A percentile compares a stretch with the other conserved stretches of the same genome.
phyloP scores from a whole-genome alignment of 345 rosid genomes.

The Salix udensis region DNA sequence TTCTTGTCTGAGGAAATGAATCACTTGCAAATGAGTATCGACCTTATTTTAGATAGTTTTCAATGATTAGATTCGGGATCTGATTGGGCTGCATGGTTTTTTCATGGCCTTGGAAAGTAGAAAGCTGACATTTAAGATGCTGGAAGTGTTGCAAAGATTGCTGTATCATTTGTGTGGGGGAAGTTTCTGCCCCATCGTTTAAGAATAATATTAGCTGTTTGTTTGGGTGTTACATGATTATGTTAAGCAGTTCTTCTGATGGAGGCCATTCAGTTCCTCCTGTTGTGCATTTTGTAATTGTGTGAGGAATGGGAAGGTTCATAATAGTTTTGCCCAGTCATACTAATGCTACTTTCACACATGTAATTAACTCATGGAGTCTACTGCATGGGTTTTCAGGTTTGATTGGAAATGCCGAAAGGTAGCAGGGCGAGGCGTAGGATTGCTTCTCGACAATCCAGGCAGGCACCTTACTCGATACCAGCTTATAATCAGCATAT shows the following conservation, averaged over 20 bases:
- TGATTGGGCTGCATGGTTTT: not conserved
- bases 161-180: not conserved
- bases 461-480: slow-evolving; percentile 50
- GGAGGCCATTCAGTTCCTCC: not conserved
- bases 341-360: not conserved
- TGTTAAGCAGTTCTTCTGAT: not conserved
- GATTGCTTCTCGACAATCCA: slow-evolving; percentile 44
- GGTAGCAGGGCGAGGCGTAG: slow-evolving; percentile 56
- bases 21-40: not conserved
- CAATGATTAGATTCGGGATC: not conserved
- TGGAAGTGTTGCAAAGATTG: not conserved
- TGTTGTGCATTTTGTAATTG: not conserved
- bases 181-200: not conserved
- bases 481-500: slow-evolving; percentile 32
- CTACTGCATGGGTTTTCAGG: not conserved
- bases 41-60: not conserved
- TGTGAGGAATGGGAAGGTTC: not conserved
- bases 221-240: not conserved
- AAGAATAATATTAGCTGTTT: not conserved
- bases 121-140: not conserved
- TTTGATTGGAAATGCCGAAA: slow-evolving; percentile 51
- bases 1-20: not conserved
- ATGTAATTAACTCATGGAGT: not conserved
- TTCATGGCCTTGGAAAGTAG: not conserved
- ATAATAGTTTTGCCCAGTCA: not conserved